phyloP scores from a whole-genome alignment of 805 yeast genomes.

The Lipomyces anomalus region DNA sequence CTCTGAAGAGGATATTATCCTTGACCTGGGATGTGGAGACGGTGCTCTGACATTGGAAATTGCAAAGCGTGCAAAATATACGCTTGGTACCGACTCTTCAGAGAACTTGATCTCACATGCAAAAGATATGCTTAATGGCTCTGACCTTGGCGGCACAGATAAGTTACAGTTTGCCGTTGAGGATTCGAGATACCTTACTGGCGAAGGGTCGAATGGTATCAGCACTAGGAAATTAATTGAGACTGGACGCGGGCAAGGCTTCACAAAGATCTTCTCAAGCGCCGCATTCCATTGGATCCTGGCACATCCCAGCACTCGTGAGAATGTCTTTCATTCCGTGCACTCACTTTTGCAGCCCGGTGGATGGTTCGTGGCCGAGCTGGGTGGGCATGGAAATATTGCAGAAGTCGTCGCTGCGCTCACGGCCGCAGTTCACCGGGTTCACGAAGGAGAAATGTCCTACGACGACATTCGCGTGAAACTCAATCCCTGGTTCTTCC shows the following conservation, averaged over 20 bases:
- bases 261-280: conserved; percentile 27
- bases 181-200: too few species aligned
- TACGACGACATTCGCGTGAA: conserved; percentile 6
- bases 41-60: conserved; percentile 17
- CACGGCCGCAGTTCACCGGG: conserved; percentile 11
- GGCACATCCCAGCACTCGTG: conserved; percentile 8
- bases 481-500: conserved; percentile 26
- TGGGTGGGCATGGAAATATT: conserved; percentile 28
- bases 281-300: conserved; percentile 29
- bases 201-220: too few species aligned
- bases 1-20: conserved; percentile 11
- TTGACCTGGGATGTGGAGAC: conserved; percentile 25
- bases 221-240: too few species aligned
- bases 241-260: conserved; percentile 12
- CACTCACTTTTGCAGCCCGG: conserved; percentile 16
- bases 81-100: conserved; percentile 22
- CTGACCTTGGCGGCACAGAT: too few species aligned
- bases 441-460: conserved; percentile 2
- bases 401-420: conserved; percentile 27
- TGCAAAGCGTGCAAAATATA: conserved; percentile 10
- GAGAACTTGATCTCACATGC: conserved; percentile 13
- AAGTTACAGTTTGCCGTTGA: conserved; percentile 5
- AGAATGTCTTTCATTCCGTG: conserved; percentile 19
- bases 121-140: too few species aligned
- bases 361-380: conserved; percentile 27